Base-by-base conservation (phyloP, 1,284 basidiomycete genomes). In the Ceratobasidium sp. region DNA sequence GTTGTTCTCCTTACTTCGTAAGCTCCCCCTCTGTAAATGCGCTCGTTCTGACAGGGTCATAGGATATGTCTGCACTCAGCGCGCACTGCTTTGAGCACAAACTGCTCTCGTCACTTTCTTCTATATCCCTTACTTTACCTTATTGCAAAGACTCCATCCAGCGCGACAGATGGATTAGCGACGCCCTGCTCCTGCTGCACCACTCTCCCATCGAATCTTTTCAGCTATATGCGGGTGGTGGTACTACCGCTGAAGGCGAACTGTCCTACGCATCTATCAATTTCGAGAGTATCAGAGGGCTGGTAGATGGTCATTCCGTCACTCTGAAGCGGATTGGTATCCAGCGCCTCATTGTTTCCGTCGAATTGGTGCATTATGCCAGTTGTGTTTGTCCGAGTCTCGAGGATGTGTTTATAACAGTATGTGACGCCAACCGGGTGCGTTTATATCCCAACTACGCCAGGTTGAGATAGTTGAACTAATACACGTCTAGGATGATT, bases 221-320 rank as follows among this genome's bases (percentile, higher is more conserved):
- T 23, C 72, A 75, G 42, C 51, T 75, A 44, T 75, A 75, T 75
- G 72, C 72, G 49, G 46, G 72, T 7, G 72, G 72, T 9, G 60
- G 72, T 26, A 23, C 49, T 3, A 33, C 33, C 33, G 33, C 33
- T 33, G 72, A 75, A 13, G 61, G 66, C 26, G 42, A 49, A 26
- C 46, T 64, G 12, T 64, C 72, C 13, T 49, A 66, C 49, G 9
- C 51, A 40, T 46, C 28, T 10, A 49, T 75, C 15, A 13, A 28
- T 7, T 28, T 51, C 28, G 60, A 55, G 39, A 42, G 20, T 28
- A 26, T 75, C 26, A 63, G 42, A 55, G 15, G 33, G 23, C 49
- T 75, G 23, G 61, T 64, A 6, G 60, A 64, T 55, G 49, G 12
- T 3, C 72, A 75, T 39, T 6, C 26, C 18, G 49, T 18, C n/a